phyloP scores from a whole-genome alignment of 768 basidiomycete species.

The Tulasnella sp. region DNA sequence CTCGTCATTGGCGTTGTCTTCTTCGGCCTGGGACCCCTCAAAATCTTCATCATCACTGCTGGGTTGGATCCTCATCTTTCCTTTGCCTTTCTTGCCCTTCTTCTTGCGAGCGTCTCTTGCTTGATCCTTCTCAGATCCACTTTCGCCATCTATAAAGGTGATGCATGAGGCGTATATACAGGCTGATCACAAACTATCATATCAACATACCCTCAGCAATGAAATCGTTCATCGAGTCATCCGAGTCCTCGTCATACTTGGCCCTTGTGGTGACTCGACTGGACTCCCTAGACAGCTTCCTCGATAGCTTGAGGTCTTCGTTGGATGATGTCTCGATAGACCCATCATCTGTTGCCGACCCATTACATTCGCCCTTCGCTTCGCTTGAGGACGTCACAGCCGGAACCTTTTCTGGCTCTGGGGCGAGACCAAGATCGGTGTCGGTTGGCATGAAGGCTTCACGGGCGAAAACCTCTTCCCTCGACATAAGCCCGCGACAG shows the following conservation, averaged over 20 bases:
- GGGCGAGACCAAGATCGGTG: constrained; percentile 35
- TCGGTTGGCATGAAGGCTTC: constrained; percentile 52
- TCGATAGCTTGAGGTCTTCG: neutral
- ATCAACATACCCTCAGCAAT: neutral
- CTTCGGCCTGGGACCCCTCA: constrained; percentile 26
- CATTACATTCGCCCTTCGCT: neutral
- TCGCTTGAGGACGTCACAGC: neutral
- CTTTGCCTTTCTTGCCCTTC: constrained; percentile 22
- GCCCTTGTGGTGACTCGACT: neutral
- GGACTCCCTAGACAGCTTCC: too few species aligned
- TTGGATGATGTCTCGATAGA: neutral
- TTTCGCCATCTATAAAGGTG: constrained; percentile 3
- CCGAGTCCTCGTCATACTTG: neutral
- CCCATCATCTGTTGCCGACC: too few species aligned
- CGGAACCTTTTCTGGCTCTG: neutral
- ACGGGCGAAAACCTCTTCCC: constrained; percentile 41
- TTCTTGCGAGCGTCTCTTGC: neutral
- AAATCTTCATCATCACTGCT: constrained; percentile 18
- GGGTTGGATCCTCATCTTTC: constrained; percentile 18
- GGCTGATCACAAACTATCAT: neutral
- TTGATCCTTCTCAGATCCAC: constrained; percentile 13
- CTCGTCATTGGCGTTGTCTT: constrained; percentile 43
- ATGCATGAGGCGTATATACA: neutral
- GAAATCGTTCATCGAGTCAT: constrained; percentile 14
- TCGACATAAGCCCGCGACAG: constrained; percentile 43